These are phyloP conservation scores for Petunia axillaris DNA, from an alignment of 257 asterid genomes.

Conservation along the genomic window DNA sequence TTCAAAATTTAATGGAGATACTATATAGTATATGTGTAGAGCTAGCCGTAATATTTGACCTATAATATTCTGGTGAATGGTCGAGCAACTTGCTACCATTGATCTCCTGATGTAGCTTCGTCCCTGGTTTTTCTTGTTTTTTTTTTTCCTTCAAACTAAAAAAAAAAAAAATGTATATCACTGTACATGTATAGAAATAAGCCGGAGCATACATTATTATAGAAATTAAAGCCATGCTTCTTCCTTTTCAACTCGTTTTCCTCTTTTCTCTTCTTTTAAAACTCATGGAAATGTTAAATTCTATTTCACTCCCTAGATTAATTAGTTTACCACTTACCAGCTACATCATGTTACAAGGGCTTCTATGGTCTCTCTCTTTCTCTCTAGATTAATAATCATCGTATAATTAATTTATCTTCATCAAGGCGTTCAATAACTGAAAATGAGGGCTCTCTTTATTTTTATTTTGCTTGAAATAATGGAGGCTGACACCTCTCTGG, in stretches of 20 bases:
- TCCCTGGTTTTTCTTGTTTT: background rate
- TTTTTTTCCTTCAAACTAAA: background rate
- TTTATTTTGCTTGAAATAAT: background rate
- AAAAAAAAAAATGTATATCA: background rate
- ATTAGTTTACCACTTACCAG: too few species aligned
- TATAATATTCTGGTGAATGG: too few species aligned
- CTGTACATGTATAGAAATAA: slow-evolving; percentile 8
- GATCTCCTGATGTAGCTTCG: too few species aligned
- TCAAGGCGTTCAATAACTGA: background rate
- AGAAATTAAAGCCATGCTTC: background rate
- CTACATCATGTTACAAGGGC: too few species aligned
- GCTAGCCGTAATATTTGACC: too few species aligned
- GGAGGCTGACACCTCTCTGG: too few species aligned
- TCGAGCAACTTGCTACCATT: too few species aligned
- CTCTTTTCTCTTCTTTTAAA: background rate
- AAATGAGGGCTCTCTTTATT: background rate
- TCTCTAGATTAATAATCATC: background rate
- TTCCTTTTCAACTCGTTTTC: background rate
- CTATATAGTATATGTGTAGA: too few species aligned
- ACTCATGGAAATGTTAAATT: background rate
- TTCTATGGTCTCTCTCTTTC: background rate
- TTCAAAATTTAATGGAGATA: too few species aligned
- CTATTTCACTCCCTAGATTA: background rate
- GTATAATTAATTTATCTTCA: background rate
- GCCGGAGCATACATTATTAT: background rate